Evolutionary conservation across 148 eudicot species (phyloP).

Genomic region (Oxyria digyna): DNA sequence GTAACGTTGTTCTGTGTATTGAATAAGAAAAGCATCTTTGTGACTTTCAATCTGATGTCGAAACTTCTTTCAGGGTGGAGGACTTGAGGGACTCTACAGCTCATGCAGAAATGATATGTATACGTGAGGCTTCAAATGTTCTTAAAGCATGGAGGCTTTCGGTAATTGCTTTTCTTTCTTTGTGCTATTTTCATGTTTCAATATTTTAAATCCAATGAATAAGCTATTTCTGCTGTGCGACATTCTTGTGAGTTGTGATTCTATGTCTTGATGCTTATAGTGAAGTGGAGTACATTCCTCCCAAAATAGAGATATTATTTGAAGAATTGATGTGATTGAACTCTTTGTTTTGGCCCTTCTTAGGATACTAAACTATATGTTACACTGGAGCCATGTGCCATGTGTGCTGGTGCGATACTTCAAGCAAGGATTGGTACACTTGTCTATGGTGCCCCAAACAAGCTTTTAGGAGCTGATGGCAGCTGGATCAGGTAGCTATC

Average conservation of each 20-base stretch:
- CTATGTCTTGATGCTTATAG: not conserved
- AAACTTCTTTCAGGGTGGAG: slow-evolving; percentile 55
- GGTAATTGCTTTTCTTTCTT: slow-evolving; percentile 23
- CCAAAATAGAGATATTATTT: not conserved
- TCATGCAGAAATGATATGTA: slow-evolving; percentile 93
- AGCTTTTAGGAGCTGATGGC: slow-evolving; percentile 99
- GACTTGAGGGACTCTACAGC: slow-evolving; percentile 91
- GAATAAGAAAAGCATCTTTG: not conserved
- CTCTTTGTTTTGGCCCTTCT: not conserved
- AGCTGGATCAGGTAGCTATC: slow-evolving; percentile 83
- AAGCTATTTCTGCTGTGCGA: no score
- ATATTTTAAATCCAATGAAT: not conserved
- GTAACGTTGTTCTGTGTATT: not conserved
- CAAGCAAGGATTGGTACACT: slow-evolving; percentile 78
- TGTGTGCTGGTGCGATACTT: slow-evolving; percentile 99
- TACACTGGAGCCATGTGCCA: slow-evolving; percentile 93
- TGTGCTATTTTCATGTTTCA: not conserved
- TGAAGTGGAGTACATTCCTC: not conserved
- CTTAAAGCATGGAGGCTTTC: slow-evolving; percentile 83
- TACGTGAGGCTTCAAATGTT: slow-evolving; percentile 67
- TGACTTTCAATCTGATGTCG: not conserved
- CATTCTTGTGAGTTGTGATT: not conserved
- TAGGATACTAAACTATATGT: slow-evolving; percentile 86
- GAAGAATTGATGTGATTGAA: not conserved
- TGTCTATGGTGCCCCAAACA: slow-evolving; percentile 99